Evolutionary conservation across 148 eudicot species (phyloP).

Genomic region (Rhododendron henanense): DNA sequence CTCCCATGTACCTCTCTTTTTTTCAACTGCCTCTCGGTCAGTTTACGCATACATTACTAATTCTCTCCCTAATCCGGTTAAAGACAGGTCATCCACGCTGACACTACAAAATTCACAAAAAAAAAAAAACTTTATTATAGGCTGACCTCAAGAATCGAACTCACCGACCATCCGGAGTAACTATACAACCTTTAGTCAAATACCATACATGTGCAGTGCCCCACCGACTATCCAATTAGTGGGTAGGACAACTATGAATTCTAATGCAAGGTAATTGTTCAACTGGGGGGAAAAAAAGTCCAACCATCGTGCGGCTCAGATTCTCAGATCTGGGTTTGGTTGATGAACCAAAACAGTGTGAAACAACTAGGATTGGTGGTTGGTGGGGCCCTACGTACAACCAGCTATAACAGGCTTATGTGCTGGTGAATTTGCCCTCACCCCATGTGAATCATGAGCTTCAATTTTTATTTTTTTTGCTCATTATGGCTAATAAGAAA

Average conservation of each 20-base stretch:
- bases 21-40: fast-evolving
- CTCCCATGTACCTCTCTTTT: background rate
- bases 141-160: too few relatives aligned
- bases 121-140: too few relatives aligned
- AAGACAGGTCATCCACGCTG: too few relatives aligned
- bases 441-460: background rate
- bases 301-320: background rate
- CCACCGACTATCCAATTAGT: conserved; percentile 10
- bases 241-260: conserved; percentile 12
- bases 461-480: background rate
- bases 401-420: background rate
- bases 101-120: too few relatives aligned
- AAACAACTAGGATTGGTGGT: background rate
- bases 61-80: too few relatives aligned
- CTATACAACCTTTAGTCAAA: background rate
- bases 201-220: background rate
- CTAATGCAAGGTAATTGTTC: conserved; percentile 7
- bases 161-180: too few relatives aligned
- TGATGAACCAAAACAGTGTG: background rate
- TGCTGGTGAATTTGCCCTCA: background rate
- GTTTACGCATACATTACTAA: too few relatives aligned
- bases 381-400: background rate
- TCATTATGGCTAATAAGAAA: background rate
- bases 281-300: background rate
- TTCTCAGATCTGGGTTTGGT: background rate